These are phyloP conservation scores for Waltergamsia citrina DNA, from an alignment of 2,329 filamentous ascomycete genomes.

Conservation along the genomic window DNA sequence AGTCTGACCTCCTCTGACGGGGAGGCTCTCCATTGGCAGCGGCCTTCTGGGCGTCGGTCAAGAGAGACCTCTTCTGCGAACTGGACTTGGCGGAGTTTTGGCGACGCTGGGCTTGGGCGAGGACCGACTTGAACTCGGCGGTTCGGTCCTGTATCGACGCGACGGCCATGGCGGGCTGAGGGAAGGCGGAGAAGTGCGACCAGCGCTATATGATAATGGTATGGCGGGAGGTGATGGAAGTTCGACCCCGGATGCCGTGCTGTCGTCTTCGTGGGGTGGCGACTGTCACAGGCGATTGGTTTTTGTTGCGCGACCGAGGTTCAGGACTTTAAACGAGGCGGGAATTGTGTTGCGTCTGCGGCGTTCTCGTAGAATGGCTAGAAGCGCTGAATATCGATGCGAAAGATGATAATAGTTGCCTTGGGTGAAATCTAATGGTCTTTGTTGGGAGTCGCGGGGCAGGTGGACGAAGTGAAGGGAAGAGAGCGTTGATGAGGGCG, in stretches of 20 bases:
- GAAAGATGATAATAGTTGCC: too few relatives aligned
- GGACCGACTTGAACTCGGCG: slow-evolving; percentile 85
- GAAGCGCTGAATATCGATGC: too few relatives aligned
- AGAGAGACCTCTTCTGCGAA: slow-evolving; percentile 70
- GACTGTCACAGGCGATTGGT: neutral
- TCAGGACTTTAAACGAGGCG: too few relatives aligned
- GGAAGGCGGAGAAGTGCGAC: slow-evolving; percentile 14
- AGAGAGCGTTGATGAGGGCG: too few relatives aligned
- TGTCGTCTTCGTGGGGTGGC: neutral
- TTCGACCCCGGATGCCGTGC: neutral
- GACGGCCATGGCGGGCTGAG: slow-evolving; percentile 42
- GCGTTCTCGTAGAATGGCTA: too few relatives aligned
- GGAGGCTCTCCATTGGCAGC: slow-evolving; percentile 43
- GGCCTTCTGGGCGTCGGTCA: slow-evolving; percentile 64
- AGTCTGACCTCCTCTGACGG: slow-evolving; percentile 70
- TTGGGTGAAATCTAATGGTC: neutral
- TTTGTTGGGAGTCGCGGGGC: neutral
- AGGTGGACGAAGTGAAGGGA: neutral
- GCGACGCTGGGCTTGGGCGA: slow-evolving; percentile 74
- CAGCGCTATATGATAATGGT: slow-evolving; percentile 17
- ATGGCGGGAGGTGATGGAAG: neutral
- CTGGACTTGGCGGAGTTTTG: slow-evolving; percentile 69
- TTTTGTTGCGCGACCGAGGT: neutral
- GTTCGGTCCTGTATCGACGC: slow-evolving; percentile 93
- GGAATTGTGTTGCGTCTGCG: too few relatives aligned